phyloP scores from a whole-genome alignment of 176 grass and related monocot genomes.

The Bonia amplexicaulis region DNA sequence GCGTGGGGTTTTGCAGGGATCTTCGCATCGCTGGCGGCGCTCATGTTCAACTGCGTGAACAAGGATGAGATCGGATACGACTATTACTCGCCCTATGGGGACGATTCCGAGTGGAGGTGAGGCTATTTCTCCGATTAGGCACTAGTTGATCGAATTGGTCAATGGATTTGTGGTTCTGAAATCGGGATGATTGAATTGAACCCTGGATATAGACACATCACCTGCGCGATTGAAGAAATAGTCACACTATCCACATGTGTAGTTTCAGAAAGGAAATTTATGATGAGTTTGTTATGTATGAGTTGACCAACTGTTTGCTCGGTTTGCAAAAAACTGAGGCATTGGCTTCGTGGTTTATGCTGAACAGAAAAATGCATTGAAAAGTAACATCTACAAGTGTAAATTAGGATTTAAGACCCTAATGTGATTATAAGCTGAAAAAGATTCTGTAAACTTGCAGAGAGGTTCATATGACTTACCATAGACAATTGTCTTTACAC shows the following conservation, averaged over 20 bases:
- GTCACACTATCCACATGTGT: not conserved
- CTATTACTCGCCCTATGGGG: conserved; percentile 68
- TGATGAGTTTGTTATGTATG: not conserved
- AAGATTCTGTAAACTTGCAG: not conserved
- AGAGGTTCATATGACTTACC: not conserved
- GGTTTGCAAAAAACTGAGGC: not conserved
- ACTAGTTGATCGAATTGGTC: not conserved
- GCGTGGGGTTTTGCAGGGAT: conserved; percentile 24
- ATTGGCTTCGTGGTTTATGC: not conserved
- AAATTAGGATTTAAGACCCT: not conserved
- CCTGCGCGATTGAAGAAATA: not conserved
- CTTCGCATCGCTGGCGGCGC: conserved; percentile 47
- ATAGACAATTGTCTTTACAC: not conserved
- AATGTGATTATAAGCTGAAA: not conserved
- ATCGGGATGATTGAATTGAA: not conserved
- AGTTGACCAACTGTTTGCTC: not conserved
- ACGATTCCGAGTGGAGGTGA: conserved; percentile 72
- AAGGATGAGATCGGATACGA: conserved; percentile 66
- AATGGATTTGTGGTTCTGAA: not conserved
- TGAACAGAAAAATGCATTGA: not conserved
- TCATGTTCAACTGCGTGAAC: conserved; percentile 87
- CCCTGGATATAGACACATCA: not conserved
- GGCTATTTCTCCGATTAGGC: not conserved
- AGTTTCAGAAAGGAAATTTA: not conserved
- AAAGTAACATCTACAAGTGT: not conserved